A percentile compares a stretch with the other conserved stretches of the same genome.
Evolutionary conservation across 2,329 filamentous ascomycete species (phyloP).

Genomic region (Fusarium tupiense): DNA sequence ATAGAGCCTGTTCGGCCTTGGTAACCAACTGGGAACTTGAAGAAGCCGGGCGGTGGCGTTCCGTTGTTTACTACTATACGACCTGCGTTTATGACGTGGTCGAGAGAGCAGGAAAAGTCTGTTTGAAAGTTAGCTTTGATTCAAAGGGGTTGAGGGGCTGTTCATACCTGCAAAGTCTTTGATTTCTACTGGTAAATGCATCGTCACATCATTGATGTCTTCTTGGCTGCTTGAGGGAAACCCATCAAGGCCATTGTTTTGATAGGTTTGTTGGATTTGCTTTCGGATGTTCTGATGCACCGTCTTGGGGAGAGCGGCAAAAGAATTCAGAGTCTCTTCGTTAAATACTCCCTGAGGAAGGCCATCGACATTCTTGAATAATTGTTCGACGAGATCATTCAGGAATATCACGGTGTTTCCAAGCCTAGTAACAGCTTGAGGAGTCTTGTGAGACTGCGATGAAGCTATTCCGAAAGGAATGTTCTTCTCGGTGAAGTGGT

Average conservation of each 20-base stretch:
- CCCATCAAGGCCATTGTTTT: neutral
- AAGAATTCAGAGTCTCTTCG: conserved; percentile 11
- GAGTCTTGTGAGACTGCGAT: conserved; percentile 47
- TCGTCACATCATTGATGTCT: conserved; percentile 33
- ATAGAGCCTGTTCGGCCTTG: conserved; percentile 65
- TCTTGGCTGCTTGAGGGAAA: conserved; percentile 21
- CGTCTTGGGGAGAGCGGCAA: conserved; percentile 4
- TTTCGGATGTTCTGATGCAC: neutral
- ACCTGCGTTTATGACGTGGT: conserved; percentile 62
- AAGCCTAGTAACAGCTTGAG: conserved; percentile 61
- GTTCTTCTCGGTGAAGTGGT: conserved; percentile 63
- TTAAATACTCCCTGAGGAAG: conserved; percentile 9
- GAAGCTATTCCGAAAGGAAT: conserved; percentile 65
- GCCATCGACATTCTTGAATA: conserved; percentile 42
- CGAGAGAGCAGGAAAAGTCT: conserved; percentile 65
- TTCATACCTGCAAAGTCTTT: conserved; percentile 58
- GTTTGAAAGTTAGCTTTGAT: conserved; percentile 8
- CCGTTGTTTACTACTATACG: conserved; percentile 52
- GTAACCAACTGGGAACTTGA: conserved; percentile 62
- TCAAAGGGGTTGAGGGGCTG: fast-evolving
- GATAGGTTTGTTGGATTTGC: neutral
- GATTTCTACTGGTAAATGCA: conserved; percentile 66
- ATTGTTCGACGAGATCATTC: conserved; percentile 48
- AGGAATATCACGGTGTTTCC: conserved; percentile 63
- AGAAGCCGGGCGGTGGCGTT: conserved; percentile 56